Evolutionary conservation across 257 asterid species (phyloP).

Genomic region (Solanum habrochaites): DNA sequence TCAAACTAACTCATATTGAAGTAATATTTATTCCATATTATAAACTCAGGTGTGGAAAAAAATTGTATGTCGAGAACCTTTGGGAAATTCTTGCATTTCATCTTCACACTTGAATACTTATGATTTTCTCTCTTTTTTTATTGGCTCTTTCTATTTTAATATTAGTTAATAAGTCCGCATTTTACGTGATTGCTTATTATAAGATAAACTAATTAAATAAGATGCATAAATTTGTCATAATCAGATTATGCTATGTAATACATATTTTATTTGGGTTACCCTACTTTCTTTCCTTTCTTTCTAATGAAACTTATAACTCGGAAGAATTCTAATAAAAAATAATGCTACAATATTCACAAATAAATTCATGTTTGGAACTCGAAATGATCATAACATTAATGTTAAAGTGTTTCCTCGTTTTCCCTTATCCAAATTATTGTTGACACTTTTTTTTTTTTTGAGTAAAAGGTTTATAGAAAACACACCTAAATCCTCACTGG

Average conservation of each 20-base stretch:
- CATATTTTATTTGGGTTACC: background rate
- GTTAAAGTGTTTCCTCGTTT: background rate
- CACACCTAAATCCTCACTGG: background rate
- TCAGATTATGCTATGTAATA: background rate
- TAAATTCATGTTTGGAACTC: background rate
- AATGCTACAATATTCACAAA: background rate
- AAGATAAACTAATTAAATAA: background rate
- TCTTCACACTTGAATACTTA: background rate
- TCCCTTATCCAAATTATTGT: background rate
- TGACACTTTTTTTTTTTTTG: background rate
- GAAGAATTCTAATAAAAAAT: background rate
- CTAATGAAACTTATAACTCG: background rate
- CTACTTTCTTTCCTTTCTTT: background rate
- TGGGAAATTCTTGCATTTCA: background rate
- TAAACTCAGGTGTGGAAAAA: background rate
- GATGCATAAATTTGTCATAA: background rate
- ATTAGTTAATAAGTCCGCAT: background rate
- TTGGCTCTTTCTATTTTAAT: background rate
- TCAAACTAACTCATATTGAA: background rate
- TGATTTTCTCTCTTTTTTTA: background rate
- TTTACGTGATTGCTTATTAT: background rate
- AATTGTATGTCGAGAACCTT: background rate
- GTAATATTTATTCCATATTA: background rate
- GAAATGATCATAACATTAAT: background rate
- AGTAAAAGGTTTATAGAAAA: background rate